Percentiles rank a stretch among this genome's conserved stretches.
phyloP scores from a whole-genome alignment of 352 stramenopile genomes.

The Phytophthora lateralis region DNA sequence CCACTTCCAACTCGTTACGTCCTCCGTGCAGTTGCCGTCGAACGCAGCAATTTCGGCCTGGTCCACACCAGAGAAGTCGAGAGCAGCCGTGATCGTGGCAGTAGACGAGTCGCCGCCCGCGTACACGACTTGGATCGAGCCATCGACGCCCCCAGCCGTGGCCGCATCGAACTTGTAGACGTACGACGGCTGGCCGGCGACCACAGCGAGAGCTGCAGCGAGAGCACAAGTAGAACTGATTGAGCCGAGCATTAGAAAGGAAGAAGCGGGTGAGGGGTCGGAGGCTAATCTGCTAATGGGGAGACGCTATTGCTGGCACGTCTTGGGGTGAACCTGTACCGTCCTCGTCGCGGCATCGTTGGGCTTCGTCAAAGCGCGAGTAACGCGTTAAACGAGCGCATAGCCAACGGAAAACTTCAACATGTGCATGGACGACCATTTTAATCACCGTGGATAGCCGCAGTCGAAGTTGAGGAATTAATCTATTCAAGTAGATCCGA shows the following conservation, averaged over 20 bases:
- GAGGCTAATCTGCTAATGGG: constrained; percentile 12
- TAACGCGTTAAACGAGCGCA: neutral
- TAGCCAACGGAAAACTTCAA: neutral
- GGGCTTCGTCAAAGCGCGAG: too few relatives aligned
- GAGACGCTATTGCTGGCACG: neutral
- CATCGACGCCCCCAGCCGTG: constrained; percentile 38
- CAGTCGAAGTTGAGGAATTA: too few relatives aligned
- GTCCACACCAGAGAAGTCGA: constrained; percentile 50
- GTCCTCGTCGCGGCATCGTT: neutral
- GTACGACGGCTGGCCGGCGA: constrained; percentile 31
- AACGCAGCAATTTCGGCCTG: constrained; percentile 27
- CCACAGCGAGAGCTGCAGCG: constrained; percentile 9
- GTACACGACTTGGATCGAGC: constrained; percentile 49
- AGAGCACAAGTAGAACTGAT: constrained; percentile 16
- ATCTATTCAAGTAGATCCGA: too few relatives aligned
- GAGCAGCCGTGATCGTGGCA: constrained; percentile 40
- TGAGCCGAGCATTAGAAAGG: constrained; percentile 9
- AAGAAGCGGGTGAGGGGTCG: constrained; percentile 5
- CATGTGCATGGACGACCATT: neutral
- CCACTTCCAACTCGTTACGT: constrained; percentile 55
- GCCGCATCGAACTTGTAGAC: constrained; percentile 50
- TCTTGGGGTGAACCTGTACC: too few relatives aligned
- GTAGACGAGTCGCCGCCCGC: constrained; percentile 28
- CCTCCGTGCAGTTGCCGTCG: constrained; percentile 45
- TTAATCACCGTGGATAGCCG: neutral